Evolutionary conservation across 2,329 filamentous ascomycete species (phyloP).

Genomic region (Epichloe baconii): DNA sequence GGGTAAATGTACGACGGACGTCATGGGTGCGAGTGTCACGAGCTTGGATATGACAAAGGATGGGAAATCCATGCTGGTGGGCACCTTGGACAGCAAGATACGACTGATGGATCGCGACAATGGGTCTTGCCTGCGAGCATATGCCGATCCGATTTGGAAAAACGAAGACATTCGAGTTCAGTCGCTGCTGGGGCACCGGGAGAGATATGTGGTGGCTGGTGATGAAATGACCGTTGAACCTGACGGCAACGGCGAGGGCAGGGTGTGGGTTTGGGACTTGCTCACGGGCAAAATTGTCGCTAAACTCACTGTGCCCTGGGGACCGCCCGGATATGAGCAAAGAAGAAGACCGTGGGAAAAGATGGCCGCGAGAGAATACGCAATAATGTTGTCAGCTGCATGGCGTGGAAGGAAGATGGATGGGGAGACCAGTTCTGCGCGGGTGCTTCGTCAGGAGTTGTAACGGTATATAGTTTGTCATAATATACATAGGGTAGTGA

Average conservation of each 20-base stretch:
- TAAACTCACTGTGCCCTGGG: constrained; percentile 46
- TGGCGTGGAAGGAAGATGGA: constrained; percentile 49
- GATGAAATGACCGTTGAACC: constrained; percentile 46
- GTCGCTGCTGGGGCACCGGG: constrained; percentile 60
- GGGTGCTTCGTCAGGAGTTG: constrained; percentile 50
- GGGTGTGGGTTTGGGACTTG: constrained; percentile 73
- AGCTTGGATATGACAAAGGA: constrained; percentile 59
- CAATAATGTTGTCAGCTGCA: constrained; percentile 47
- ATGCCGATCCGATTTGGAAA: constrained; percentile 41
- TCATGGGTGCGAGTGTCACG: constrained; percentile 60
- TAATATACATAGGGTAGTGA: constrained; percentile 11
- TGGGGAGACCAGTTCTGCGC: constrained; percentile 53
- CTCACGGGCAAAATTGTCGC: constrained; percentile 57
- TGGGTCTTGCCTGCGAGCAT: constrained; percentile 62
- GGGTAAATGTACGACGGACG: constrained; percentile 58
- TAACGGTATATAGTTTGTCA: constrained; percentile 44
- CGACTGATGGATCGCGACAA: constrained; percentile 68
- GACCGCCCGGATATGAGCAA: constrained; percentile 32
- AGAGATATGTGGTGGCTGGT: constrained; percentile 67
- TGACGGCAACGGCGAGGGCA: constrained; percentile 34
- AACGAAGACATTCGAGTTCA: constrained; percentile 66
- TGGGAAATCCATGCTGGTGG: constrained; percentile 61
- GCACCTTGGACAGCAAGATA: constrained; percentile 61
- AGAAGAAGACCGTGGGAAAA: constrained; percentile 41
- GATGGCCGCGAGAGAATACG: constrained; percentile 48